A percentile compares a stretch with the other conserved stretches of the same genome.
phyloP scores from a whole-genome alignment of 805 yeast genomes.

The Metschnikowia cubensis region DNA sequence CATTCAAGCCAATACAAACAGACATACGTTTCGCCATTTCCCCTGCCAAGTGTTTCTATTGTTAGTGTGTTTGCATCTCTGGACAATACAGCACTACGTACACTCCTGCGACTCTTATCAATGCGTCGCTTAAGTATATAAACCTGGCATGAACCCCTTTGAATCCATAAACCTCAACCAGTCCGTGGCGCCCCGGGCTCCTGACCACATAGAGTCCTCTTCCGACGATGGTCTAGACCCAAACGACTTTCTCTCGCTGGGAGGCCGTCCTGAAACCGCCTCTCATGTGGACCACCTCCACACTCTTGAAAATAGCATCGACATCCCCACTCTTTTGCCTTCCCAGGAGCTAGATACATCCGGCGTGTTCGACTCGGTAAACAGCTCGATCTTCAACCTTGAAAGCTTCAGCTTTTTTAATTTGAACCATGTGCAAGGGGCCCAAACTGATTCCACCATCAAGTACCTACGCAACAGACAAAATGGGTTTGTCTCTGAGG shows the following conservation, averaged over 20 bases:
- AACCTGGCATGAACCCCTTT: conserved; percentile 7
- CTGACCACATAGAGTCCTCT: conserved; percentile 8
- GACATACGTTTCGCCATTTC: too few species aligned
- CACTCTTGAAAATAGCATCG: conserved; percentile 1
- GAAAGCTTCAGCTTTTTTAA: background rate
- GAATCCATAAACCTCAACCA: conserved; percentile 18
- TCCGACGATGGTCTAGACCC: conserved; percentile 22
- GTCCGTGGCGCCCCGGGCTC: conserved; percentile 1
- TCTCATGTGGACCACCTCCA: background rate
- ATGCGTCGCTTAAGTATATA: background rate
- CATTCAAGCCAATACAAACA: too few species aligned
- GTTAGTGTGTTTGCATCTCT: background rate
- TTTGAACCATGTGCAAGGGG: background rate
- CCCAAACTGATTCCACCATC: conserved; percentile 1
- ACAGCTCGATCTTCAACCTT: background rate
- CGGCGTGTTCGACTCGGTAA: background rate
- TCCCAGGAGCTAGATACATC: background rate
- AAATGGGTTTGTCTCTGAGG: conserved; percentile 4
- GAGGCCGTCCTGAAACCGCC: background rate
- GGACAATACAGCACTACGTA: background rate
- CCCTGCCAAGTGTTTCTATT: background rate
- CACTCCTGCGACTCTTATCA: conserved; percentile 3
- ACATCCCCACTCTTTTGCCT: background rate
- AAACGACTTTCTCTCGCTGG: conserved; percentile 17
- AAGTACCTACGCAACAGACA: conserved; percentile 4